phyloP scores from a whole-genome alignment of 768 basidiomycete species.

The Podaxis sp. region DNA sequence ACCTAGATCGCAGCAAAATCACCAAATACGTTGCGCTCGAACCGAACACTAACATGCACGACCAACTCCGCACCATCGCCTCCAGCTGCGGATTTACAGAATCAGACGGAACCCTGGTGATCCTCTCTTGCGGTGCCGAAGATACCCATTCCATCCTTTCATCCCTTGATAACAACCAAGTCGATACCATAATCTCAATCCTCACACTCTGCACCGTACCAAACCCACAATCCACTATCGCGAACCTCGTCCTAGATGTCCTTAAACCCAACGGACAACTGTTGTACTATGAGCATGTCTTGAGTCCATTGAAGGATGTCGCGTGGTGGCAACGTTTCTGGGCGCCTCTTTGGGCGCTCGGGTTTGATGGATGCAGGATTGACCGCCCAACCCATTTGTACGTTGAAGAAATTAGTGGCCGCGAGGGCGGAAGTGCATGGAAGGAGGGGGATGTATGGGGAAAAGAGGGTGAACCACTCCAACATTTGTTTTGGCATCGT shows the following conservation, averaged over 20 bases:
- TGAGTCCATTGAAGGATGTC: slow-evolving; percentile 46
- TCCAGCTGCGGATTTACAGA: slow-evolving; percentile 48
- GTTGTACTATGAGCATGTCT: slow-evolving; percentile 70
- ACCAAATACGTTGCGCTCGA: slow-evolving; percentile 69
- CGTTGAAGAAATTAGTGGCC: slow-evolving; percentile 31
- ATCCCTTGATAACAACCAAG: slow-evolving; percentile 22
- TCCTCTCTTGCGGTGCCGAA: slow-evolving; percentile 64
- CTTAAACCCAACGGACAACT: slow-evolving; percentile 63
- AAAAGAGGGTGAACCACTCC: slow-evolving; percentile 48
- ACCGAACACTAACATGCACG: slow-evolving; percentile 65
- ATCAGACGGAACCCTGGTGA: slow-evolving; percentile 44
- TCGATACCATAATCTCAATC: slow-evolving; percentile 63
- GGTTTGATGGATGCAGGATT: slow-evolving; percentile 61
- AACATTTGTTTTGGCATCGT: slow-evolving; percentile 57
- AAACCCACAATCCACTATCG: slow-evolving; percentile 43
- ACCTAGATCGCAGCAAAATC: slow-evolving; percentile 52
- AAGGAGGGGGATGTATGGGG: slow-evolving; percentile 39
- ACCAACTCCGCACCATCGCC: slow-evolving; percentile 45
- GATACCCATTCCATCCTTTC: slow-evolving; percentile 45
- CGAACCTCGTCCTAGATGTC: slow-evolving; percentile 40
- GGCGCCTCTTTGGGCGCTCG: slow-evolving; percentile 61
- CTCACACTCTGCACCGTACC: slow-evolving; percentile 67
- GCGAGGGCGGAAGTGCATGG: slow-evolving; percentile 40
- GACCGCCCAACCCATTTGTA: slow-evolving; percentile 53
- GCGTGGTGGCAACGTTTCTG: slow-evolving; percentile 73